Percentiles rank a stretch among this genome's conserved stretches.
Evolutionary conservation across 495 filamentous ascomycete species (phyloP).

Genomic region (Tuber indicum): DNA sequence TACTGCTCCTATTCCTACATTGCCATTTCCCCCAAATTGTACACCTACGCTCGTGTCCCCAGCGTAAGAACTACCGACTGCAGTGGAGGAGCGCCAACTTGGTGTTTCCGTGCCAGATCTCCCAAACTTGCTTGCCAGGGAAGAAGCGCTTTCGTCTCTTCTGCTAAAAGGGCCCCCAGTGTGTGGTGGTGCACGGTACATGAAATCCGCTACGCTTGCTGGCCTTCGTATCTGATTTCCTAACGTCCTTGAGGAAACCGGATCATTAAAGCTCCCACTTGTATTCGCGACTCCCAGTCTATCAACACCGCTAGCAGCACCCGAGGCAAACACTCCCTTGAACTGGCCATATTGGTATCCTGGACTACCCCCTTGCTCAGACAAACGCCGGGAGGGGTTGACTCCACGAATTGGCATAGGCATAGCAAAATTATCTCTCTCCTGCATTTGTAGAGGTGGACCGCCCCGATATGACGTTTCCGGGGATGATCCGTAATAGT

Average conservation of each 20-base stretch:
- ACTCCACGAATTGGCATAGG: conserved; percentile 7
- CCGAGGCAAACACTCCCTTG: conserved; percentile 59
- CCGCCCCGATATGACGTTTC: conserved; percentile 11
- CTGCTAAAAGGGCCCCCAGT: conserved; percentile 17
- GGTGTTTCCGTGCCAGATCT: conserved; percentile 1
- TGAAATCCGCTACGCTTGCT: conserved; percentile 24
- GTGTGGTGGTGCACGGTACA: conserved; percentile 8
- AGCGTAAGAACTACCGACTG: neutral
- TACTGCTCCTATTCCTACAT: neutral
- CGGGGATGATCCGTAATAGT: conserved; percentile 4
- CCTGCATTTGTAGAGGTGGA: conserved; percentile 5
- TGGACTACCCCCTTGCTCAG: neutral
- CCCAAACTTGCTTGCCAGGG: neutral
- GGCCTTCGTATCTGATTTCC: conserved; percentile 19
- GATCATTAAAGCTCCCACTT: conserved; percentile 28
- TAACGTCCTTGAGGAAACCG: neutral
- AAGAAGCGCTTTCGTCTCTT: conserved; percentile 4
- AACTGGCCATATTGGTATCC: conserved; percentile 12
- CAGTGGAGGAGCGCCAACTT: conserved; percentile 2
- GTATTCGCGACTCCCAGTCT: conserved; percentile 10
- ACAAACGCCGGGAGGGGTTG: conserved; percentile 9
- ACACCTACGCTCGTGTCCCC: neutral
- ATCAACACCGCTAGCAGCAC: neutral
- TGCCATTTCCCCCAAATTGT: conserved; percentile 5
- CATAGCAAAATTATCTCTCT: neutral